Evolutionary conservation across 2,329 filamentous ascomycete genomes (phyloP).

Genomic region (Zymoseptoria ardabiliae): DNA sequence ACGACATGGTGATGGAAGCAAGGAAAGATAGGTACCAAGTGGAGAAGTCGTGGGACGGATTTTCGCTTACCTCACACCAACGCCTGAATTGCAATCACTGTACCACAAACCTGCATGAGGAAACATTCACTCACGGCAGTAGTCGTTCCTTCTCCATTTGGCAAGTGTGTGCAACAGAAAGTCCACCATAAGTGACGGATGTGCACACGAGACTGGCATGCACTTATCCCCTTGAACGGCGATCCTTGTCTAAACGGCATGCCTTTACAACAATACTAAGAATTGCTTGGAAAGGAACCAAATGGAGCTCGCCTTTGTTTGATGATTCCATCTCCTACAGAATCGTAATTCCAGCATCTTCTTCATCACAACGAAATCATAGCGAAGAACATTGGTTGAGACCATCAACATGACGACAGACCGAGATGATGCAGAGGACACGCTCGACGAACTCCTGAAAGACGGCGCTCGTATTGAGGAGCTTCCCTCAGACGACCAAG

Average conservation of each 20-base stretch:
- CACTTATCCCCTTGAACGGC: background rate
- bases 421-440: constrained; percentile 17
- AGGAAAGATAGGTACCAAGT: background rate
- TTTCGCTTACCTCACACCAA: background rate
- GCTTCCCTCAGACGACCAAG: constrained; percentile 20
- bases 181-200: background rate
- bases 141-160: background rate
- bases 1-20: background rate
- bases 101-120: background rate
- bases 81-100: background rate
- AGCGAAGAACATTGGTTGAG: background rate
- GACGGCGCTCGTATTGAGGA: constrained; percentile 27
- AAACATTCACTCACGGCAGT: background rate
- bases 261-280: constrained; percentile 22
- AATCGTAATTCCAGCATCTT: constrained; percentile 11
- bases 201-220: background rate
- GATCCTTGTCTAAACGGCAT: background rate
- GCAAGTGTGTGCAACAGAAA: background rate
- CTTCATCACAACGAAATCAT: background rate
- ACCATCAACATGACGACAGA: background rate
- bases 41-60: background rate
- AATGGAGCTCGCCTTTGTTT: constrained; percentile 2
- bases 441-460: constrained; percentile 24
- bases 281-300: constrained; percentile 1
- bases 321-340: constrained; percentile 1